phyloP scores from a whole-genome alignment of 495 filamentous ascomycete species.

The Thermothielavioides terrestris region DNA sequence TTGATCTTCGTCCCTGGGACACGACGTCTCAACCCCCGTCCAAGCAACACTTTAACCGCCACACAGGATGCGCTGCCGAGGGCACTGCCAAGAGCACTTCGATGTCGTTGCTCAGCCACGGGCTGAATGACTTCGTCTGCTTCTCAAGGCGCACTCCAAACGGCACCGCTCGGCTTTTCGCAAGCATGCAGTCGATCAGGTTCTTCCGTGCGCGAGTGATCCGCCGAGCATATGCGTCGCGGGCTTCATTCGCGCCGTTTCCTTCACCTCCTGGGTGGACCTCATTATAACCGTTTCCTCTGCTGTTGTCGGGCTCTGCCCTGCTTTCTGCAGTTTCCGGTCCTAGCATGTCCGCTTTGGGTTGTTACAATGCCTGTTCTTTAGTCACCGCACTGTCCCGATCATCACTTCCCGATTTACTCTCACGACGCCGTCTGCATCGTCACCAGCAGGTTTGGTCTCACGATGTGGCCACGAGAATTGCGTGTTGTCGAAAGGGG shows the following conservation, averaged over 20 bases:
- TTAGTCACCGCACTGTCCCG: background rate
- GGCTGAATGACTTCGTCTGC: constrained; percentile 8
- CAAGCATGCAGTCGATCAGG: constrained; percentile 19
- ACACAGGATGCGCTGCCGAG: constrained; percentile 1
- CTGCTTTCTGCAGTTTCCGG: background rate
- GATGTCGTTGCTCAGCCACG: background rate
- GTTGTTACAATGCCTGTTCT: background rate
- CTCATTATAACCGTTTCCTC: background rate
- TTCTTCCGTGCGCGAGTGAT: constrained; percentile 7
- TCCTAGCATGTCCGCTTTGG: background rate
- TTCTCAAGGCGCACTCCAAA: constrained; percentile 17
- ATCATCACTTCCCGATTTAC: background rate
- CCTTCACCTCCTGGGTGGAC: background rate
- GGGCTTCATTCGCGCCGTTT: background rate
- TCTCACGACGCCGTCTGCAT: background rate
- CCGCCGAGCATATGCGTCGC: constrained; percentile 16
- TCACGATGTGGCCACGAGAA: background rate
- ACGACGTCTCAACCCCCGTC: constrained; percentile 13
- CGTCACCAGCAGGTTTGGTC: background rate
- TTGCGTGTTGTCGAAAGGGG: background rate
- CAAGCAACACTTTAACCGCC: constrained; percentile 23
- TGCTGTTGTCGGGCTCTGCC: background rate
- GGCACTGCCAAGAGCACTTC: too few species aligned
- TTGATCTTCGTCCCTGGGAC: constrained; percentile 28
- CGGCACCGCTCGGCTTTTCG: constrained; percentile 16